Conservation (phyloP, 495 filamentous ascomycete species). For the Staphylotrichum tortipilum region DNA sequence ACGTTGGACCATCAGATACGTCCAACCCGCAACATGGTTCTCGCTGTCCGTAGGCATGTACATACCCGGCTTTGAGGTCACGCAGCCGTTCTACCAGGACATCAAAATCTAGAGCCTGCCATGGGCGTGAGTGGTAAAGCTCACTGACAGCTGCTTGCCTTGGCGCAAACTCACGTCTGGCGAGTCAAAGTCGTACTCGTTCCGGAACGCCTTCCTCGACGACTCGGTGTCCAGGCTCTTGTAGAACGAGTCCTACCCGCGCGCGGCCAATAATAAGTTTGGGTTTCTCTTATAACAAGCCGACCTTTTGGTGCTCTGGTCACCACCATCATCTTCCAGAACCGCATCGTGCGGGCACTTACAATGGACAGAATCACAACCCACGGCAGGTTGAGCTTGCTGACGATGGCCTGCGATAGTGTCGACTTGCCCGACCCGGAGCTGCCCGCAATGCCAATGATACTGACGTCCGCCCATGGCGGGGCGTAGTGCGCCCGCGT, state of each 20-base stretch:
- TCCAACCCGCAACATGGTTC: no score
- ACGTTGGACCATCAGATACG: slow-evolving; percentile 4
- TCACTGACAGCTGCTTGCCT: neutral
- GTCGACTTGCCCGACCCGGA: slow-evolving; percentile 98
- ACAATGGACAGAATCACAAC: slow-evolving; percentile 96
- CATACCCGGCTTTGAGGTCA: slow-evolving; percentile 87
- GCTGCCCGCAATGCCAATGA: slow-evolving; percentile 92
- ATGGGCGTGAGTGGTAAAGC: slow-evolving; percentile 11
- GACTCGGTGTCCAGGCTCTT: slow-evolving; percentile 70
- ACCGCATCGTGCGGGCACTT: no score
- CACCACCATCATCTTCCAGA: no score
- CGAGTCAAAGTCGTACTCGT: slow-evolving; percentile 93
- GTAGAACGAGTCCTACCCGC: slow-evolving; percentile 89
- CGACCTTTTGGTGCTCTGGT: no score
- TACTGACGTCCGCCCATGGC: slow-evolving; percentile 87
- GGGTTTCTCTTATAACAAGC: no score
- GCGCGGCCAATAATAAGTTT: no score
- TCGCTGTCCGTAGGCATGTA: slow-evolving; percentile 2
- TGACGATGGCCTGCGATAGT: slow-evolving; percentile 82
- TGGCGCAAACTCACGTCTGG: slow-evolving; percentile 53
- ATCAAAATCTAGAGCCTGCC: slow-evolving; percentile 85
- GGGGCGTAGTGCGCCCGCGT: slow-evolving; percentile 69
- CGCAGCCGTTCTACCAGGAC: slow-evolving; percentile 66
- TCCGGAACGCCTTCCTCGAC: slow-evolving; percentile 66
- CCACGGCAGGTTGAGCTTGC: slow-evolving; percentile 85